Conservation (phyloP, 2,329 filamentous ascomycete genomes). For the Raffaelea arxii region DNA sequence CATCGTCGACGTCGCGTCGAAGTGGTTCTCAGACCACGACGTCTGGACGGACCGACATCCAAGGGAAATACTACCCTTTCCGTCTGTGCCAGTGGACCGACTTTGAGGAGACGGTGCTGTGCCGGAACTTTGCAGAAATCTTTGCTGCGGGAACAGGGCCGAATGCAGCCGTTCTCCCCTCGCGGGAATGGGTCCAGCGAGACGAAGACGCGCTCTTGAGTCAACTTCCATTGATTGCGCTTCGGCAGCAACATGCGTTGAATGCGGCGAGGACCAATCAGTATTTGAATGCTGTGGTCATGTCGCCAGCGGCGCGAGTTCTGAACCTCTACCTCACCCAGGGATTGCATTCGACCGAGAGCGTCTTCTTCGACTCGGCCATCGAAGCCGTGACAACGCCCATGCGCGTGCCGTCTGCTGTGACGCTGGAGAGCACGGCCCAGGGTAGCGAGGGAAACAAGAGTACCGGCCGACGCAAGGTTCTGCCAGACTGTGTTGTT, state of each 20-base stretch:
- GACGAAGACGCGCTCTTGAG: constrained; percentile 1
- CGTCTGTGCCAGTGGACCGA: constrained; percentile 29
- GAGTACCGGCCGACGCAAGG: not conserved
- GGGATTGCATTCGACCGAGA: not conserved
- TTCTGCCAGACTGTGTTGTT: constrained; percentile 5
- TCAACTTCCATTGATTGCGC: constrained; percentile 1
- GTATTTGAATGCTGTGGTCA: constrained; percentile 1
- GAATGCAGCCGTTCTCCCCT: not conserved
- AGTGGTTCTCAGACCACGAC: constrained; percentile 3
- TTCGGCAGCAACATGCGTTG: not conserved
- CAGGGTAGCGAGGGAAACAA: not conserved
- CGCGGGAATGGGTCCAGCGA: not conserved
- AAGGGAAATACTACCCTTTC: constrained; percentile 1
- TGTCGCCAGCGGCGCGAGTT: constrained; percentile 3
- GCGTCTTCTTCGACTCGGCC: constrained; percentile 3
- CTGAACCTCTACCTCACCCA: constrained; percentile 2
- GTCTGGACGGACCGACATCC: constrained; percentile 1
- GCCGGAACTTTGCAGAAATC: constrained; percentile 17
- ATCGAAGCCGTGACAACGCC: not conserved
- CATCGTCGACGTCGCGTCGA: not conserved
- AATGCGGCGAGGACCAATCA: constrained; percentile 2
- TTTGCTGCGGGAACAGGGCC: not conserved
- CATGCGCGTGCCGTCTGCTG: not conserved
- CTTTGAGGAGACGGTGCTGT: constrained; percentile 33
- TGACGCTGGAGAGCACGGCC: not conserved